Percentiles rank a stretch among this genome's conserved stretches.
These are phyloP conservation scores for Trypanosoma platydactyli DNA, from an alignment of 208 protist genomes.

Conservation along the genomic window DNA sequence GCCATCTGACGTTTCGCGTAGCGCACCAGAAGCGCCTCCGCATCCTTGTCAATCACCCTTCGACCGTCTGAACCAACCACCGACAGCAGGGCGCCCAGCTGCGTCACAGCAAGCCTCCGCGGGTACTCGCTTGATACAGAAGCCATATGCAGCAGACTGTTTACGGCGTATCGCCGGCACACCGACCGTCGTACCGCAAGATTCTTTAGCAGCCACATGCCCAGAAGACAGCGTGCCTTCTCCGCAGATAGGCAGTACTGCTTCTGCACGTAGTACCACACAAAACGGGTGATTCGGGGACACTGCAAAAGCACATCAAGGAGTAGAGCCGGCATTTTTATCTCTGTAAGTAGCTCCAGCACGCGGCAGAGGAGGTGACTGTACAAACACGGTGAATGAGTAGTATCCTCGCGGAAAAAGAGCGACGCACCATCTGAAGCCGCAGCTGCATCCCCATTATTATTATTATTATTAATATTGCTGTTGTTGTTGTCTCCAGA, in stretches of 20 bases:
- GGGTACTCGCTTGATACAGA: constrained; percentile 47
- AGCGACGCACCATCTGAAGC: constrained; percentile 17
- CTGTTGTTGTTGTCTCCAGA: constrained; percentile 7
- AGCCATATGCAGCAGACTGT: constrained; percentile 64
- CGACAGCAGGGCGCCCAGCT: constrained; percentile 46
- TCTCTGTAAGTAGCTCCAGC: constrained; percentile 43
- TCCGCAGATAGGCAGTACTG: constrained; percentile 65
- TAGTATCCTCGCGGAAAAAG: constrained; percentile 64
- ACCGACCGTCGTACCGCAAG: constrained; percentile 51
- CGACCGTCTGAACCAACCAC: constrained; percentile 10
- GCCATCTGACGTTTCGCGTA: constrained; percentile 70
- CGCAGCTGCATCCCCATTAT: constrained; percentile 1
- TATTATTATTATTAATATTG: constrained; percentile 1
- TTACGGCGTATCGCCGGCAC: constrained; percentile 60
- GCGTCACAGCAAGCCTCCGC: constrained; percentile 55
- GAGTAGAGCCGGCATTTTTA: constrained; percentile 34
- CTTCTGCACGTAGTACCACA: constrained; percentile 72
- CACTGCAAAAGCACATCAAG: constrained; percentile 72
- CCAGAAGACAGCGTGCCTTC: constrained; percentile 54
- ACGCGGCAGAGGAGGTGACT: constrained; percentile 76
- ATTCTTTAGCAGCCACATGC: constrained; percentile 52
- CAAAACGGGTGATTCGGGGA: constrained; percentile 58
- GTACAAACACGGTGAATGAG: constrained; percentile 46
- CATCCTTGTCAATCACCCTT: constrained; percentile 41
- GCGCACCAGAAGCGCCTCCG: constrained; percentile 52